A percentile compares a stretch with the other conserved stretches of the same genome.
Evolutionary conservation across 176 grass and related monocot species (phyloP).

Genomic region (Microstegium vimineum): DNA sequence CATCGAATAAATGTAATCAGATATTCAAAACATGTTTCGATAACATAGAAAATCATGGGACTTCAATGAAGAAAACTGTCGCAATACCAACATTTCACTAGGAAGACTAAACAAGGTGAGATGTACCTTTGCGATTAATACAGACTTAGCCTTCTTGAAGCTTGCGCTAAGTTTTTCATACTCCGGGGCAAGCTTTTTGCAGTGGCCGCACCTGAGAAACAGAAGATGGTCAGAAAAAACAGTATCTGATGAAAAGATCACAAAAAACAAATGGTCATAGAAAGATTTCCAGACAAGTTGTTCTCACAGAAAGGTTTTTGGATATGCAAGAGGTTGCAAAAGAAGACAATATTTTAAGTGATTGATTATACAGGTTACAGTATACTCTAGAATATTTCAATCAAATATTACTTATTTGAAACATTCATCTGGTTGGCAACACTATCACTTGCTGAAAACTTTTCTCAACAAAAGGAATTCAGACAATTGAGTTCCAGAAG

Average conservation of each 20-base stretch:
- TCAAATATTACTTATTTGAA: not conserved
- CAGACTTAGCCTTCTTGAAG: constrained; percentile 92
- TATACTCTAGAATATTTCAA: not conserved
- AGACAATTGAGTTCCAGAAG: not conserved
- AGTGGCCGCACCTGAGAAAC: constrained; percentile 85
- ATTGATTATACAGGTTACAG: not conserved
- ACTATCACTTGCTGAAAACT: not conserved
- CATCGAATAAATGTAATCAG: not conserved
- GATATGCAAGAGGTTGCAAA: not conserved
- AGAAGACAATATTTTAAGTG: not conserved
- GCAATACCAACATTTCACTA: not conserved
- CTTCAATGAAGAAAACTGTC: not conserved
- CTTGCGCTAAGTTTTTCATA: constrained; percentile 89
- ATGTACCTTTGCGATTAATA: constrained; percentile 88
- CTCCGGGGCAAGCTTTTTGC: constrained; percentile 98
- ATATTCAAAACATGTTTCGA: not conserved
- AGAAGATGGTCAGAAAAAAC: not conserved
- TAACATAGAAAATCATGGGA: not conserved
- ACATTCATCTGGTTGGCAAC: not conserved
- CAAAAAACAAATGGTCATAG: not conserved
- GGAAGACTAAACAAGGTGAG: not conserved
- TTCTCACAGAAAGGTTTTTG: not conserved
- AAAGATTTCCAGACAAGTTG: not conserved
- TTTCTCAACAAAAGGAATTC: not conserved
- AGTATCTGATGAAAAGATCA: not conserved